Evolutionary conservation across 805 yeast species (phyloP), one percentile per base, ranked within the genome.

Genomic region (Yarrowia sp.): DNA sequence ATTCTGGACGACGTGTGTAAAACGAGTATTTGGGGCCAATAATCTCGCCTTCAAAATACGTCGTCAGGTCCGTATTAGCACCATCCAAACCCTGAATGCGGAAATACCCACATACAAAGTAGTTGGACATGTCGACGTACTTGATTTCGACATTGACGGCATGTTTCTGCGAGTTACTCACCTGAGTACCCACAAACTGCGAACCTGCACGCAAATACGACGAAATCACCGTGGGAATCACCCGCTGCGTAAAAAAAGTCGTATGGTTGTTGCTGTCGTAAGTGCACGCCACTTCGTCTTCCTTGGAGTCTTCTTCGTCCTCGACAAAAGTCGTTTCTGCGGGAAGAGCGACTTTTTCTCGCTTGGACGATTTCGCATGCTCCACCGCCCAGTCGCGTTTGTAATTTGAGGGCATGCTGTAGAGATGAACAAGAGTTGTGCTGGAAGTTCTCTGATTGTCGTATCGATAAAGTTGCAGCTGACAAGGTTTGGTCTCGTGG

Each of bases 11-110:
- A 43, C 79, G 80, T 7, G 92, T 87, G 57, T 78, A 75, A 68
- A 88, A 87, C 17, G 88, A 81, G 71, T 83, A 81, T 68, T 70
- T 83, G 72, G 78, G 82, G 67, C 89, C 87, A 55, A 87, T 80
- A 68, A 88, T 86, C 70, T 87, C 91, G 3, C 89, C 90, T 69
- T 82, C 84, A 76, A 87, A 87, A 69, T 86, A 87, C 8, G 92
- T 87, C n/a, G 85, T 81, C 68, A 88, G 82, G 64, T 83, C 82
- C 1, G 89, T 87, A 67, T 84, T 81, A 47, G 81, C 78, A 44
- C 81, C 85, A 0, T 90, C 86, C 58, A 87, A 78, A 2, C 90
- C 78, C 65, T 83, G 80, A 66, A 88, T 88, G 66, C 84, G 84
- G 55, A 87, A 76, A 68, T 85, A 86, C 4, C 92, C 92, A 28